Percentiles rank a stretch among this genome's conserved stretches.
These are phyloP conservation scores for Tetragonia tetragonoides DNA, from an alignment of 148 eudicot genomes.

Conservation along the genomic window DNA sequence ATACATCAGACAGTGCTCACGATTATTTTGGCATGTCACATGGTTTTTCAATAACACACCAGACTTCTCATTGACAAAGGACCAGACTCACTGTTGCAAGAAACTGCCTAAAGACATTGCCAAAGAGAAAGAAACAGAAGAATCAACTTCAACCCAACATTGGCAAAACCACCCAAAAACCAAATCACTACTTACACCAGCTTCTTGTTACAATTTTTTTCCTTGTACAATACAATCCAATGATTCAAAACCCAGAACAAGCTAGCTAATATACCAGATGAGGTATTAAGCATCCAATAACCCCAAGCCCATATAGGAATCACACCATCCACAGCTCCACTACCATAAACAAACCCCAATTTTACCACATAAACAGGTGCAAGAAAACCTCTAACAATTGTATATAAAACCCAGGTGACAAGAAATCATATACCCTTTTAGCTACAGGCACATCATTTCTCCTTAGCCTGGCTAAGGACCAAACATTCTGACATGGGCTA, in stretches of 20 bases:
- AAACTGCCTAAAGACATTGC: too few relatives aligned
- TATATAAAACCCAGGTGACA: constrained; percentile 70
- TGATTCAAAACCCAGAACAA: constrained; percentile 62
- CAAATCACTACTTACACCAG: constrained; percentile 18
- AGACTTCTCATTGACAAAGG: background rate
- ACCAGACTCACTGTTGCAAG: too few relatives aligned
- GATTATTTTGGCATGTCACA: background rate
- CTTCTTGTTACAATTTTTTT: constrained; percentile 19
- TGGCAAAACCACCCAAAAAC: background rate
- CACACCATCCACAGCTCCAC: constrained; percentile 49
- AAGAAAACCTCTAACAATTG: constrained; percentile 59
- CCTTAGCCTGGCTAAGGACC: constrained; percentile 58
- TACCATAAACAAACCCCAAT: constrained; percentile 40
- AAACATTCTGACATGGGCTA: constrained; percentile 67
- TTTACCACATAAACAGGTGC: constrained; percentile 56
- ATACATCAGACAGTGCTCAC: background rate
- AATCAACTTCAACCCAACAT: background rate
- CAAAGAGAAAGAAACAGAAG: background rate
- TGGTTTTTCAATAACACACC: background rate
- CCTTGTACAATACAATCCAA: constrained; percentile 46
- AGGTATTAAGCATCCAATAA: constrained; percentile 70
- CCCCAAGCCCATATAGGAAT: constrained; percentile 73
- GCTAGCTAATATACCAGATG: constrained; percentile 51
- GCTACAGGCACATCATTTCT: constrained; percentile 39
- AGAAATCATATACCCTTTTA: constrained; percentile 31